Evolutionary conservation across 208 protist species (phyloP), one percentile per base, ranked within the genome.

Genomic region (Eutreptiella sp.): DNA sequence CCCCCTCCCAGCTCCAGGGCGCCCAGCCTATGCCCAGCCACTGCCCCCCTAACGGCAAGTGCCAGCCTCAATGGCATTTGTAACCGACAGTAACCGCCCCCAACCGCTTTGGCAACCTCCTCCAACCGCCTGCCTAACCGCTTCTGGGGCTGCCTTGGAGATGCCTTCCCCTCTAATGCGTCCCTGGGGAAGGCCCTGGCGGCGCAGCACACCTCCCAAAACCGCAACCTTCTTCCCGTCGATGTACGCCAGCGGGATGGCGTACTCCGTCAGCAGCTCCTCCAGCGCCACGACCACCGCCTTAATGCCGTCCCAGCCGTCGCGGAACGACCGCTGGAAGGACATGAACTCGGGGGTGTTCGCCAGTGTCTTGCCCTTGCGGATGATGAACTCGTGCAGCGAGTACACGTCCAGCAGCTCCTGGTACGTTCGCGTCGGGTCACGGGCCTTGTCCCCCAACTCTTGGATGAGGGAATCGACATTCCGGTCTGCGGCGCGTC

Each of bases 361-460:
- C 41, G 80, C 75, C 14, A 93, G 75, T 9, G 83, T 77, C 32
- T 70, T 75, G 24, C 87, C 87, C 58, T 90, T 89, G 27, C 87
- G 81, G 53, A 93, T 88, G 55, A 90, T 88, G 45, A 93, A 90
- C 73, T 93, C 85, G 69, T 93, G 84, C 83, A 93, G 88, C n/a
- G 85, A 91, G 65, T 93, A 93, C 28, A 88, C 59, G 57, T 93
- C 87, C 3, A 93, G 77, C 34, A 93, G 77, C 61, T 93, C 82
- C 14, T 81, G 75, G 74, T 93, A 93, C 4, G 83, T 93, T 21
- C 85, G 77, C 1, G 83, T 63, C 53, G 88, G 81, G 2, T 91
- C 79, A 11, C 81, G 68, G 1, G 4, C 7, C 4, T 54, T 27
- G 1, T 46, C 54, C 19, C 33, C 45, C n/a, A 5, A 19, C 5